Conservation (phyloP, 106 monocot genomes). For the Agapanthus africanus region DNA sequence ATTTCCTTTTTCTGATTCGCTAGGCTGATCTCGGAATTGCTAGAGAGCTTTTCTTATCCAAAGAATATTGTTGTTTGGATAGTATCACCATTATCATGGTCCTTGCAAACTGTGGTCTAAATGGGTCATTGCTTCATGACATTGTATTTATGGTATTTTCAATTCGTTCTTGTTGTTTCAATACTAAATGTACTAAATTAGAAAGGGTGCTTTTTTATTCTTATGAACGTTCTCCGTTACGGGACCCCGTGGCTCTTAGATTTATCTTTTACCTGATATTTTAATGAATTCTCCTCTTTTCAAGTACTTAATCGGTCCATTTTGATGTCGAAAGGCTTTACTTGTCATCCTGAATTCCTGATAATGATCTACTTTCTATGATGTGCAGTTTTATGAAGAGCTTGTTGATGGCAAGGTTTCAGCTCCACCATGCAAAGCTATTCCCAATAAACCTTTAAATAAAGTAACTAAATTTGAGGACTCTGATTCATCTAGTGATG, state of each 20-base stretch:
- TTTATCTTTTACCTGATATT: too few species aligned
- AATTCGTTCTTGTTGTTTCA: not conserved
- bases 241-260: too few species aligned
- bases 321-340: too few species aligned
- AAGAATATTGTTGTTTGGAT: not conserved
- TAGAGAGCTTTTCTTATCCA: not conserved
- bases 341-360: too few species aligned
- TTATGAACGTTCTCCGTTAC: too few species aligned
- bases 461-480: conserved; percentile 58
- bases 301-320: too few species aligned
- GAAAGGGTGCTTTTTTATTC: too few species aligned
- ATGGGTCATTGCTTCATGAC: not conserved
- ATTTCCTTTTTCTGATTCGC: not conserved
- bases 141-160: not conserved
- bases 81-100: not conserved
- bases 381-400: conserved; percentile 62
- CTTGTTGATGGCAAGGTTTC: conserved; percentile 41
- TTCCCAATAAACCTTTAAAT: conserved; percentile 46
- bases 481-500: conserved; percentile 65
- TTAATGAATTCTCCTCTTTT: too few species aligned
- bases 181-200: not conserved
- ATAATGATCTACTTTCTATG: too few species aligned
- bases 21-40: not conserved
- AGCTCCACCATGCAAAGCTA: conserved; percentile 6
- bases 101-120: not conserved